phyloP scores from a whole-genome alignment of 495 filamentous ascomycete genomes.

The Pyronema omphalodes region DNA sequence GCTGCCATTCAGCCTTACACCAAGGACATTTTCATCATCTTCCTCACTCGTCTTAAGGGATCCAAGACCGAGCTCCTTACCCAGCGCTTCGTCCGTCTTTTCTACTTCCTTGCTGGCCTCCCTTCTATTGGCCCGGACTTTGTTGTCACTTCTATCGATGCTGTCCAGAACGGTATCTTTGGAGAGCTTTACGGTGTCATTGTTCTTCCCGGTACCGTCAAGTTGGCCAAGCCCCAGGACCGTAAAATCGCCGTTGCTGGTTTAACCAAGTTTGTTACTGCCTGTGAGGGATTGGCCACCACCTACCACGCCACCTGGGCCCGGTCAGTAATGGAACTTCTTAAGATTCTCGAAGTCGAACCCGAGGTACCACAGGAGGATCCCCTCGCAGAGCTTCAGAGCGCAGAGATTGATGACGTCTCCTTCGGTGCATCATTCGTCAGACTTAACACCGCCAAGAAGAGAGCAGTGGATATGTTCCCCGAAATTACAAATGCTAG shows the following conservation, averaged over 20 bases:
- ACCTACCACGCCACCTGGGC: conserved; percentile 67
- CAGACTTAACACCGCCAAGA: conserved; percentile 69
- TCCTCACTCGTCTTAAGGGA: conserved; percentile 64
- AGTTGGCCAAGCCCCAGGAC: conserved; percentile 67
- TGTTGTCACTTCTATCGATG: conserved; percentile 61
- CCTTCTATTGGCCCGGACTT: conserved; percentile 76
- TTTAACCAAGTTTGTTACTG: conserved; percentile 71
- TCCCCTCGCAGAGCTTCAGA: conserved; percentile 37
- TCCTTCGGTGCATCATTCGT: conserved; percentile 90
- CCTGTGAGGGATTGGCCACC: conserved; percentile 58
- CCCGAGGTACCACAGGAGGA: conserved; percentile 61
- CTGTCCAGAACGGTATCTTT: conserved; percentile 65
- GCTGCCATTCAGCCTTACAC: conserved; percentile 57
- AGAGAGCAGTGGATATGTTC: conserved; percentile 24
- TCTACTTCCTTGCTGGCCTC: conserved; percentile 68
- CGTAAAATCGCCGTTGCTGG: conserved; percentile 88
- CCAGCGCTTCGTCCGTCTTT: conserved; percentile 71
- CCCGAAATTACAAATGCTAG: conserved; percentile 17
- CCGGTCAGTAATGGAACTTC: conserved; percentile 64
- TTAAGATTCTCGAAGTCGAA: conserved; percentile 74
- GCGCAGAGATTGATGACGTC: conserved; percentile 83
- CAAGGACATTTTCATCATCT: conserved; percentile 53
- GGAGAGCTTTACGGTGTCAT: conserved; percentile 64
- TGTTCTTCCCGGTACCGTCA: conserved; percentile 72
- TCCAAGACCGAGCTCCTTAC: conserved; percentile 64